phyloP scores from a whole-genome alignment of 2,329 filamentous ascomycete species.

The Colletotrichum coccodes region DNA sequence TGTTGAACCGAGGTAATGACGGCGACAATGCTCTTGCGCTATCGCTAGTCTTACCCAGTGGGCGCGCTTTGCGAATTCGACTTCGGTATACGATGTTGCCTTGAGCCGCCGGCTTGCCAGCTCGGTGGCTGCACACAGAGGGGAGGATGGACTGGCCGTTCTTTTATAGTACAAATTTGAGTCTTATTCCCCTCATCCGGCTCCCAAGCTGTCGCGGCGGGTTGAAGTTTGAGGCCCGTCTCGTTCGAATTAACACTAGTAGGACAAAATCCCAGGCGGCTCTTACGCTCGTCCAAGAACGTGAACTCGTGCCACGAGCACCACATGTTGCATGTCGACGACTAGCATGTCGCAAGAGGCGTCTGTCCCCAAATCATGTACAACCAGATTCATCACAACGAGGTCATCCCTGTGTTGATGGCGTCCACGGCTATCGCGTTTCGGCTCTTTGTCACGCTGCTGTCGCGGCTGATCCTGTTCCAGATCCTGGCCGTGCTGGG shows the following conservation, averaged over 20 bases:
- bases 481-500: slow-evolving; percentile 73
- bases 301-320: slow-evolving; percentile 4
- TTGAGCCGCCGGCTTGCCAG: neutral
- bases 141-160: neutral
- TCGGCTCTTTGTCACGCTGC: slow-evolving; percentile 71
- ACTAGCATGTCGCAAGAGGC: slow-evolving; percentile 7
- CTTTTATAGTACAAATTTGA: slow-evolving; percentile 21
- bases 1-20: slow-evolving; percentile 57
- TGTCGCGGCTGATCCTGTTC: slow-evolving; percentile 68
- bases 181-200: neutral
- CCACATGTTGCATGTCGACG: slow-evolving; percentile 15
- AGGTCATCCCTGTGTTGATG: slow-evolving; percentile 68
- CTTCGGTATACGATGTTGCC: slow-evolving; percentile 13
- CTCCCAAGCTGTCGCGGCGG: neutral
- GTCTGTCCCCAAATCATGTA: too few species aligned
- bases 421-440: slow-evolving; percentile 71
- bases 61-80: slow-evolving; percentile 47
- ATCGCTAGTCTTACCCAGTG: slow-evolving; percentile 61
- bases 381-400: too few species aligned
- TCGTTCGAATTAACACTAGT: neutral
- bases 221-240: neutral
- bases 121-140: neutral
- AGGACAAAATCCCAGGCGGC: slow-evolving; percentile 14
- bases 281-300: neutral
- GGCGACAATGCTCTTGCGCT: slow-evolving; percentile 66